Conservation (phyloP, 2,329 filamentous ascomycete genomes). For the Trichophyton schoenleinii region DNA sequence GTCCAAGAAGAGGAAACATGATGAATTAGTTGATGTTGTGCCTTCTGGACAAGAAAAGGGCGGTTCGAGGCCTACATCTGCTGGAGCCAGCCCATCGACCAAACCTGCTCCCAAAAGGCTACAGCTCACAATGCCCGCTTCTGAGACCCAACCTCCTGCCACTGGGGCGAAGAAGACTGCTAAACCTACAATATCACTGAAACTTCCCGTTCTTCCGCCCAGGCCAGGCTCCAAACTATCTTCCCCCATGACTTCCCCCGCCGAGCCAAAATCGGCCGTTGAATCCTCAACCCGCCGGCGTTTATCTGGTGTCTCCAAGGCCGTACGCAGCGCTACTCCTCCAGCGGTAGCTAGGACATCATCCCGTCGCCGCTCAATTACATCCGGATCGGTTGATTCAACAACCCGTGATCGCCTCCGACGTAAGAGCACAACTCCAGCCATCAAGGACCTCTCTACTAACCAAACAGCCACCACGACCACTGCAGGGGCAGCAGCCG, state of each 20-base stretch:
- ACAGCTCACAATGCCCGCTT: slow-evolving; percentile 24
- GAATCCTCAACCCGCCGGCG: slow-evolving; percentile 6
- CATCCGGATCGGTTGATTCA: slow-evolving; percentile 10
- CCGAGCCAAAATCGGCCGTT: slow-evolving; percentile 10
- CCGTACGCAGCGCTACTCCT: slow-evolving; percentile 16
- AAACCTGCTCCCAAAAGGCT: slow-evolving; percentile 27
- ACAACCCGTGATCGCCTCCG: slow-evolving; percentile 22
- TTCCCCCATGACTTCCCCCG: slow-evolving; percentile 6
- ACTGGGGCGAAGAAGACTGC: slow-evolving; percentile 13
- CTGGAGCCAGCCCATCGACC: background rate
- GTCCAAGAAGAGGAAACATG: slow-evolving; percentile 44
- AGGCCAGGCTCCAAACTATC: slow-evolving; percentile 8
- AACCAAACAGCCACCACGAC: slow-evolving; percentile 13
- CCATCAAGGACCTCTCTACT: slow-evolving; percentile 25
- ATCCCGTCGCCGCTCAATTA: slow-evolving; percentile 16
- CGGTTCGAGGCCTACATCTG: slow-evolving; percentile 10
- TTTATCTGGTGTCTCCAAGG: slow-evolving; percentile 15
- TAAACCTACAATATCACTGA: slow-evolving; percentile 2
- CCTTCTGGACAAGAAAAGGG: slow-evolving; percentile 12
- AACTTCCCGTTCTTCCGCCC: slow-evolving; percentile 11
- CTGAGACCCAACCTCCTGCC: slow-evolving; percentile 19
- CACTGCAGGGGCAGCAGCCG: slow-evolving; percentile 14
- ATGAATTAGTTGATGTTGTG: slow-evolving; percentile 31
- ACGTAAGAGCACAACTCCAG: slow-evolving; percentile 32
- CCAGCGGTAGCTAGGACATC: slow-evolving; percentile 15